Base-by-base conservation (phyloP, 2,329 filamentous ascomycete genomes). In the Whalleya microplaca region DNA sequence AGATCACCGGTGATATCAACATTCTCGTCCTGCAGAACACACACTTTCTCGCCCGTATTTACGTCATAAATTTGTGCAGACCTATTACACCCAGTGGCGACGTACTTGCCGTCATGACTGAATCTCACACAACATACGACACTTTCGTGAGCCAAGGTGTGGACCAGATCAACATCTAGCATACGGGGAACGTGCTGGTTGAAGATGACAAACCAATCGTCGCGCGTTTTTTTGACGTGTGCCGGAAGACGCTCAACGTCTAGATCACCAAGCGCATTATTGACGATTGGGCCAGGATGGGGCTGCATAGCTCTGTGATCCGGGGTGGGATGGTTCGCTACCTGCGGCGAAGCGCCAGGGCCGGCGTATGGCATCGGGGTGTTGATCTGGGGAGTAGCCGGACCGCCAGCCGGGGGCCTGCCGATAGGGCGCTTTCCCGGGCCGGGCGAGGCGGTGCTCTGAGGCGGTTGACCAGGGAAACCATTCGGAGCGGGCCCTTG, bases 51-150 rank as follows among this genome's bases (percentile, higher is more conserved):
- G 53, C 95, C 95, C 16, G 86, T 90, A 67, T 86, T 83, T 42
- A 98, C 94, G 64, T 99, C 95, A 74, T 95, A 99, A 68, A 99
- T 99, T 76, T 98, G 94, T n/a, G 95, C 95, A n/a, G 92, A 96
- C 62, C 93, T 84, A 76, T 99, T 99, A 81, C 95, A 98, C 43
- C 95, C 95, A 4, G 95, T 99, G 7, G 95, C 95, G 53, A 99
- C 90, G 66, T 91, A 97, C 71, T 96, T 93, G 65, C 95, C 95
- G 70, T 99, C 95, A 53, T 90, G 86, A 72, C 94, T 98, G 80
- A 99, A 99, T 56, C 95, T 86, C 37, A 99, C 95, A 73, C 95
- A 99, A 82, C 95, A 99, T 1, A 99, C 95, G 2, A 99, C 95
- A 68, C 94, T 98, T 71, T 96, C 91, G 71, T 99, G 95, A 58